These are phyloP conservation scores for Agaricus sinodeliciosus DNA, from an alignment of 768 basidiomycete genomes.

Conservation along the genomic window DNA sequence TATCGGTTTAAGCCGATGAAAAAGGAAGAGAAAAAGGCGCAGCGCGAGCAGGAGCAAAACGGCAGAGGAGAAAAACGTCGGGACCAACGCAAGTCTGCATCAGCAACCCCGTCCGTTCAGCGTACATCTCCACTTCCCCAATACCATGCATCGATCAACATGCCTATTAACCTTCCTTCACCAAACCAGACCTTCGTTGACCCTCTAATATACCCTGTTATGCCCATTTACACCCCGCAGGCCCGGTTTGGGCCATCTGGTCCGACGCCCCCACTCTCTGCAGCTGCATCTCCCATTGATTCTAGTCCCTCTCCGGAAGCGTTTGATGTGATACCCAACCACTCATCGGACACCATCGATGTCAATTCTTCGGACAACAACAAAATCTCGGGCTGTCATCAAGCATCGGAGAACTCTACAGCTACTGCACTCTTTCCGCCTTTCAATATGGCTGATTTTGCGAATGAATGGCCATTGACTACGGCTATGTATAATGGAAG, in stretches of 20 bases:
- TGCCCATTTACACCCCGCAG: slow-evolving; percentile 18
- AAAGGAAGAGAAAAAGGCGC: slow-evolving; percentile 42
- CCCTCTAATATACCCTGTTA: slow-evolving; percentile 14
- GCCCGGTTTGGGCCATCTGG: slow-evolving; percentile 30
- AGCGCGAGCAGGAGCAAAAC: slow-evolving; percentile 32
- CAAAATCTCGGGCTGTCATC: slow-evolving; percentile 1
- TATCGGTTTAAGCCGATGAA: slow-evolving; percentile 55
- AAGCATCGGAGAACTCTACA: neutral
- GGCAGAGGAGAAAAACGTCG: slow-evolving; percentile 19
- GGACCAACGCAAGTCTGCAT: slow-evolving; percentile 11
- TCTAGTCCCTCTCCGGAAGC: slow-evolving; percentile 3
- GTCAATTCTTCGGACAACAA: slow-evolving; percentile 3
- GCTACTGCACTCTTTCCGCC: neutral
- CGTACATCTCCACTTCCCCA: slow-evolving; percentile 11
- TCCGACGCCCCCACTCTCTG: slow-evolving; percentile 49
- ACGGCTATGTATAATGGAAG: neutral
- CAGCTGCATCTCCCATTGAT: slow-evolving; percentile 38
- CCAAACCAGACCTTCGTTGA: neutral
- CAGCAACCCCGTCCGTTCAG: slow-evolving; percentile 12
- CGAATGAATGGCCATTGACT: slow-evolving; percentile 5
- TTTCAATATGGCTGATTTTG: slow-evolving; percentile 5
- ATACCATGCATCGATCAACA: slow-evolving; percentile 11
- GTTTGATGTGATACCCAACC: neutral
- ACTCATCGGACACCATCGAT: slow-evolving; percentile 2
- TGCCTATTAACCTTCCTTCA: slow-evolving; percentile 12